These are phyloP conservation scores for Annulohypoxylon bovei DNA, from an alignment of 495 filamentous ascomycete species.

Conservation along the genomic window DNA sequence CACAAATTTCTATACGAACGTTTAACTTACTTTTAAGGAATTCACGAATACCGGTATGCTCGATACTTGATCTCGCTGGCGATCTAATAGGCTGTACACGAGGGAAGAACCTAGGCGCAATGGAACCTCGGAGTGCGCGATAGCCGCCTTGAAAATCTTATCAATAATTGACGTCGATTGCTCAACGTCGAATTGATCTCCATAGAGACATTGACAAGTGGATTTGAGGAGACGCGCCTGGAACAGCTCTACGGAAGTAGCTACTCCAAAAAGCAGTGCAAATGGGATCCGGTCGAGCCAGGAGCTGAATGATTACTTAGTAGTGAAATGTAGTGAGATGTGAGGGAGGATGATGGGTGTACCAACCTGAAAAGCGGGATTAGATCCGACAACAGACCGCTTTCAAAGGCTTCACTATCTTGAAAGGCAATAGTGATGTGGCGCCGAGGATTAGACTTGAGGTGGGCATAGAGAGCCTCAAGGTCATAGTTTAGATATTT, in stretches of 20 bases:
- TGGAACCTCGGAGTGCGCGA: conserved; percentile 62
- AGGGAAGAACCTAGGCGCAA: conserved; percentile 75
- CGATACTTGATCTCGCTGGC: conserved; percentile 86
- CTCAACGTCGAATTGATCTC: conserved; percentile 85
- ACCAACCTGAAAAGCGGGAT: conserved; percentile 79
- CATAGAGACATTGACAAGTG: conserved; percentile 74
- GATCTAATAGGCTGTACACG: conserved; percentile 73
- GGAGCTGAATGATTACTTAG: conserved; percentile 62
- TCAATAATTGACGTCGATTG: conserved; percentile 79
- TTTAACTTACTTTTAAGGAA: conserved; percentile 74
- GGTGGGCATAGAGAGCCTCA: conserved; percentile 74
- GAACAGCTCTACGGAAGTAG: conserved; percentile 90
- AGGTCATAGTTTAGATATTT: conserved; percentile 92
- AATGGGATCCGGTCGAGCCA: conserved; percentile 93
- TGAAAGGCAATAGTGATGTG: conserved; percentile 81
- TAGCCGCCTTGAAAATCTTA: conserved; percentile 76
- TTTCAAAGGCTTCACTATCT: conserved; percentile 94
- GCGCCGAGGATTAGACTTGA: conserved; percentile 63
- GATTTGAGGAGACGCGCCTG: conserved; percentile 83
- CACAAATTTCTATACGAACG: not conserved
- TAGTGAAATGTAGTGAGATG: not conserved
- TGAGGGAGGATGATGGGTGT: not conserved
- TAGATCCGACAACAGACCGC: conserved; percentile 77
- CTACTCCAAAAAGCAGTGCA: conserved; percentile 85
- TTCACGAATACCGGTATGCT: conserved; percentile 82